Evolutionary conservation across 441 rosid genomes (phyloP).

Genomic region (Pelargonium myrrhifolium): DNA sequence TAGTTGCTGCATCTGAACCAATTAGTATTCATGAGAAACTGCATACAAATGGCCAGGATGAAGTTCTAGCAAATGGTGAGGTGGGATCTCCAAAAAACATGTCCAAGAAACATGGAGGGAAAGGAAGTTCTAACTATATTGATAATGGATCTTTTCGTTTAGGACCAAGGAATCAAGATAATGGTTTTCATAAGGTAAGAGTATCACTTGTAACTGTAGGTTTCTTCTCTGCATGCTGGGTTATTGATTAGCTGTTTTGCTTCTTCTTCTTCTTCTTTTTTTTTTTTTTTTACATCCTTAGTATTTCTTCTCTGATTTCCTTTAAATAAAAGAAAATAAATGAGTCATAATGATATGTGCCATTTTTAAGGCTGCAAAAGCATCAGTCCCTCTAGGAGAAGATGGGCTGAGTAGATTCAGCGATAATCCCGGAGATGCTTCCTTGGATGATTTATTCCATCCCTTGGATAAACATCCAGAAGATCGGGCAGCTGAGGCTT

Average conservation of each 20-base stretch:
- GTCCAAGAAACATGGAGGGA: slow-evolving; percentile 43
- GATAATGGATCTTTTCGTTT: slow-evolving; percentile 47
- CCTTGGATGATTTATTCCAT: slow-evolving; percentile 88
- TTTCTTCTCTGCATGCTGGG: slow-evolving; percentile 1
- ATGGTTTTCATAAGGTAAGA: slow-evolving; percentile 53
- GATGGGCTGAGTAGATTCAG: slow-evolving; percentile 84
- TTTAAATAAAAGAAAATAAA: not conserved
- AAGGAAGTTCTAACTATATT: slow-evolving; percentile 30
- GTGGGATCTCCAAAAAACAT: slow-evolving; percentile 36
- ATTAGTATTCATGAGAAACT: slow-evolving; percentile 20
- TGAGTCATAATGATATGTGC: slow-evolving; percentile 12
- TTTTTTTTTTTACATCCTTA: not conserved
- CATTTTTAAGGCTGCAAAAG: slow-evolving; percentile 55
- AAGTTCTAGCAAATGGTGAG: slow-evolving; percentile 35
- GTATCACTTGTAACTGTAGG: not conserved
- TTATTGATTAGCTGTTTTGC: not conserved
- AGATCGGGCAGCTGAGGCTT: slow-evolving; percentile 53
- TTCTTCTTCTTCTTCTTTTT: too few species aligned
- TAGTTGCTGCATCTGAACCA: slow-evolving; percentile 26
- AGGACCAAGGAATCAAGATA: slow-evolving; percentile 46
- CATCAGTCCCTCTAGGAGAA: slow-evolving; percentile 44
- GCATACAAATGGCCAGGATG: slow-evolving; percentile 34
- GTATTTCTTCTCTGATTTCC: not conserved
- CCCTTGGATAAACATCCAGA: slow-evolving; percentile 51
- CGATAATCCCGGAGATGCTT: slow-evolving; percentile 95